Conservation (phyloP, 106 monocot genomes). For the Narthecium ossifragum region DNA sequence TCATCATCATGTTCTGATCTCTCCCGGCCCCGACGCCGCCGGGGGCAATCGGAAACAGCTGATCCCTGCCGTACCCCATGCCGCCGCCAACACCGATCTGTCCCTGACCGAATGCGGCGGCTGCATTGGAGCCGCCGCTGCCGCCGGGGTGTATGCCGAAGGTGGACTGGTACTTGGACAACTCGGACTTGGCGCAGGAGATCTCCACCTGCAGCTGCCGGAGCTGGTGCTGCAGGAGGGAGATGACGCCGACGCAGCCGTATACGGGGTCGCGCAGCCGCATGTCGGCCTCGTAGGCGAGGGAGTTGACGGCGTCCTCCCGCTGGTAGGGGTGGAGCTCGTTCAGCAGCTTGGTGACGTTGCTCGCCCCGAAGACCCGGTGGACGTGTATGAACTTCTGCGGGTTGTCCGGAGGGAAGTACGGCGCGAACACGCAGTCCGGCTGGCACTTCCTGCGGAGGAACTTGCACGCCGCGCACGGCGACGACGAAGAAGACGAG, state of each 20-base stretch:
- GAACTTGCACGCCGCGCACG: conserved; percentile 94
- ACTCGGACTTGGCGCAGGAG: conserved; percentile 49
- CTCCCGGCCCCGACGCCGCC: not conserved
- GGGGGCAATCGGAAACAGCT: not conserved
- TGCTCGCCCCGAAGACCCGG: conserved; percentile 87
- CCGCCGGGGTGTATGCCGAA: not conserved
- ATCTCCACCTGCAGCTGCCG: conserved; percentile 78
- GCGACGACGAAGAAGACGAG: conserved; percentile 24
- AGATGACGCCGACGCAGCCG: conserved; percentile 86
- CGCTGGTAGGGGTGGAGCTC: conserved; percentile 55
- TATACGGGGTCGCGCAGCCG: conserved; percentile 85
- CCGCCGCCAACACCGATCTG: not conserved
- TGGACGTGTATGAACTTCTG: conserved; percentile 87
- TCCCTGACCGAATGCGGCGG: not conserved
- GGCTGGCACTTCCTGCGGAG: conserved; percentile 94
- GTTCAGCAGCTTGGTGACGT: conserved; percentile 86
- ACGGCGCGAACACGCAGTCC: conserved; percentile 92
- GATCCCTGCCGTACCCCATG: conserved; percentile 15
- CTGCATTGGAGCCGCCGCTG: not conserved
- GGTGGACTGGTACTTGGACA: conserved; percentile 47
- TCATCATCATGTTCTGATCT: conserved; percentile 21
- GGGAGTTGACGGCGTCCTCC: conserved; percentile 88
- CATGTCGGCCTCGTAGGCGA: conserved; percentile 90
- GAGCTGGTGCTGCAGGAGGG: conserved; percentile 77
- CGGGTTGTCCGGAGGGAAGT: conserved; percentile 93